Conservation (phyloP, 257 asterid species). For the Nicotiana sylvestris region DNA sequence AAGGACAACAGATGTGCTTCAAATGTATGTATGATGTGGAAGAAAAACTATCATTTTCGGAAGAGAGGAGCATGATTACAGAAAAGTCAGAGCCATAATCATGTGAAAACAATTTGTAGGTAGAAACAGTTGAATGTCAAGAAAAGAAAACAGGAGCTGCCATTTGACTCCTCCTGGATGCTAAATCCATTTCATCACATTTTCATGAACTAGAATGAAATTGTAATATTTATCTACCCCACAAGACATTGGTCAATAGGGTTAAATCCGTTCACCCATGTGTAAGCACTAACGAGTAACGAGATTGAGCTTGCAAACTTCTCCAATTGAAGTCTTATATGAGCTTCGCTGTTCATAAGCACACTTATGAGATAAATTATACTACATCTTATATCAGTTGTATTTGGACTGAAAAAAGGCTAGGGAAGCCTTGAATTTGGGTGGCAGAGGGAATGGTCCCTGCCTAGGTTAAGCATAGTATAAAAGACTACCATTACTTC, state of each 20-base stretch:
- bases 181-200: neutral
- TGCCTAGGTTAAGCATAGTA: neutral
- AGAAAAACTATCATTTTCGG: neutral
- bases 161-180: neutral
- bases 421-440: no score
- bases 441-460: neutral
- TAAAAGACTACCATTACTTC: neutral
- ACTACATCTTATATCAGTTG: neutral
- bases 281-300: neutral
- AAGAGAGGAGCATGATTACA: neutral
- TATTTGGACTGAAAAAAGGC: neutral
- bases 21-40: slow-evolving; percentile 4
- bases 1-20: slow-evolving; percentile 7
- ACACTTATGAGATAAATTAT: neutral
- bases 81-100: neutral
- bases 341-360: neutral
- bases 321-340: neutral
- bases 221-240: neutral
- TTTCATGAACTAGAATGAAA: neutral
- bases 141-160: neutral
- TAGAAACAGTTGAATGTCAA: neutral
- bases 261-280: neutral
- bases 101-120: neutral
- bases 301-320: neutral
- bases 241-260: neutral